Evolutionary conservation across 2,329 filamentous ascomycete species (phyloP).

Genomic region (Fusarium globosum): DNA sequence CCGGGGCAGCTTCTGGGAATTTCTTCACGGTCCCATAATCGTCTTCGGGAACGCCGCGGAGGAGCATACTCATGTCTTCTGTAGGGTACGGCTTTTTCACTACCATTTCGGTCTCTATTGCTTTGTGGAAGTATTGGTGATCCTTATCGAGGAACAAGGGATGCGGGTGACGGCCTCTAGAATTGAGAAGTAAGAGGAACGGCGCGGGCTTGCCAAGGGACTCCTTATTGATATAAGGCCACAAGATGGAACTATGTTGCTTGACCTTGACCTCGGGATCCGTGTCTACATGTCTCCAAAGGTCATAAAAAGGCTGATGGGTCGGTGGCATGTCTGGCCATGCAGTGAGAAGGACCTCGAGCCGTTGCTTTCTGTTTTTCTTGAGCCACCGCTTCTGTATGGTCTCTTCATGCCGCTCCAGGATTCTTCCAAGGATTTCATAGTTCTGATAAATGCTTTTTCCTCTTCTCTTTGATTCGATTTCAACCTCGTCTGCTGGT

Average conservation of each 20-base stretch:
- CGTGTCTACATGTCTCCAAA: background rate
- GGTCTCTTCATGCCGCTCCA: background rate
- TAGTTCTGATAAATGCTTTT: background rate
- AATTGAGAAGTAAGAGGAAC: background rate
- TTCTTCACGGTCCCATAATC: background rate
- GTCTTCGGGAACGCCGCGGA: background rate
- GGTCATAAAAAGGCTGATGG: background rate
- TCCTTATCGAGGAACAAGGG: background rate
- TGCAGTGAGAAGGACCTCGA: background rate
- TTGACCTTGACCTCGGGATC: accelerated
- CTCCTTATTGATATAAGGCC: background rate
- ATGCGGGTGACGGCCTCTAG: background rate
- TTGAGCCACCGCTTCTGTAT: background rate
- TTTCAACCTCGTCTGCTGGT: background rate
- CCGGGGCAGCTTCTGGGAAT: accelerated
- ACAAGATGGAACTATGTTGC: accelerated
- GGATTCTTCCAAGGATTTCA: accelerated
- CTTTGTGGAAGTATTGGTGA: background rate
- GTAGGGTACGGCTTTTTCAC: background rate
- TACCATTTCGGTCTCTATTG: accelerated
- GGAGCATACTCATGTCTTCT: background rate
- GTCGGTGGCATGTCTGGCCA: background rate
- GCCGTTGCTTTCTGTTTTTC: background rate
- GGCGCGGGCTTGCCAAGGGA: background rate
- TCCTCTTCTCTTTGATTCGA: background rate